Base-by-base conservation (phyloP, 176 grass and related monocot genomes). In the Alopecurus myosuroides region DNA sequence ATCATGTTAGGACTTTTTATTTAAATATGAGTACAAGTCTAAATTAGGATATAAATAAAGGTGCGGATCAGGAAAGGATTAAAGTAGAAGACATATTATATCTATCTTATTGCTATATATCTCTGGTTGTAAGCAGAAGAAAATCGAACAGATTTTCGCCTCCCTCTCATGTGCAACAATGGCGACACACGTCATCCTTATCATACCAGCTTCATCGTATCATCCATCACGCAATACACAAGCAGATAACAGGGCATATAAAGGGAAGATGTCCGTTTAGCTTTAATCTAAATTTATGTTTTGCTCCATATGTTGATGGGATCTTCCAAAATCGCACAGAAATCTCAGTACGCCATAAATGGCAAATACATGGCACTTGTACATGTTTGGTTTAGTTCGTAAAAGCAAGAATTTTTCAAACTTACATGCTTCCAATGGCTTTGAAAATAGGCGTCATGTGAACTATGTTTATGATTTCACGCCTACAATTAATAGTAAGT, bases 331-430 rank as follows among this genome's bases (percentile, higher is more conserved):
- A 20, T 85, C 58, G n/a, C 25, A 49, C 52, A 25, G 11, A 72
- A n/a, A n/a, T n/a, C n/a, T n/a, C n/a, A n/a, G n/a, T n/a, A n/a
- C n/a, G n/a, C n/a, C n/a, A n/a, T n/a, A n/a, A n/a, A n/a, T n/a
- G n/a, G n/a, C n/a, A n/a, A n/a, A n/a, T n/a, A n/a, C n/a, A n/a
- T n/a, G n/a, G n/a, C 64, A 79, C 18, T 20, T 77, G n/a, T 15
- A 50, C 63, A 70, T 57, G 75, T 25, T 39, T 42, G 78, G 65
- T 79, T 37, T 70, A 79, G 76, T 37, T 72, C 45, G 22, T 79
- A 14, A 15, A 79, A 48, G 1, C 58, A 46, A 3, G 34, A 19
- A 8, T 79, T 83, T n/a, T 70, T 58, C 18, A 22, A 78, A 68
- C 4, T 46, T 85, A 11, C 41, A 58, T 35, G 17, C 7, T 55